These are phyloP conservation scores for Lentinula raphanica DNA, from an alignment of 768 basidiomycete genomes.

Conservation along the genomic window DNA sequence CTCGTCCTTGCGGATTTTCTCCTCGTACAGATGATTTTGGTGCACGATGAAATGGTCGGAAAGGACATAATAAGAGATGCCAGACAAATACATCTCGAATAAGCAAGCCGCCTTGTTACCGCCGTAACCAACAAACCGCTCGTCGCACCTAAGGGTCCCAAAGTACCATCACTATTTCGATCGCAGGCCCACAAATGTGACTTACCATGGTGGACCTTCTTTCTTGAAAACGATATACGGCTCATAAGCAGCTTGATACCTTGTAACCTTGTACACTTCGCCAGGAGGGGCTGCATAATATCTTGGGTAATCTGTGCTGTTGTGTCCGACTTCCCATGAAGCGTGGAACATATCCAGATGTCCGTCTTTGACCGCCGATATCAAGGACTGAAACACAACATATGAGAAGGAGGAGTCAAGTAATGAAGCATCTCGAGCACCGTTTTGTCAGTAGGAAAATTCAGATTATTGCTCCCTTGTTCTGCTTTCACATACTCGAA, in stretches of 20 bases:
- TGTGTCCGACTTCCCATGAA: slow-evolving; percentile 74
- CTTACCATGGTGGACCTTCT: slow-evolving; percentile 67
- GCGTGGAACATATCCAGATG: slow-evolving; percentile 75
- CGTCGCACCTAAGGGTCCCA: slow-evolving; percentile 69
- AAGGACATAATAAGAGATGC: slow-evolving; percentile 78
- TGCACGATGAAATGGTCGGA: slow-evolving; percentile 87
- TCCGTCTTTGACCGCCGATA: slow-evolving; percentile 49
- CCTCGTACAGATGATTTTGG: slow-evolving; percentile 81
- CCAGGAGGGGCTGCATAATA: slow-evolving; percentile 60
- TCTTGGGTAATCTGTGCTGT: slow-evolving; percentile 69
- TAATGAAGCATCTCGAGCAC: slow-evolving; percentile 29
- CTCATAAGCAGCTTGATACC: slow-evolving; percentile 82
- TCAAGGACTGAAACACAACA: slow-evolving; percentile 38
- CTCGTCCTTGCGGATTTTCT: slow-evolving; percentile 65
- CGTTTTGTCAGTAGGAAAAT: slow-evolving; percentile 67
- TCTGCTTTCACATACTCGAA: slow-evolving; percentile 71
- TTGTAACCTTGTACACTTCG: slow-evolving; percentile 67
- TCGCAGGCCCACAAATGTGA: background rate
- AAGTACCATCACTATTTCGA: background rate
- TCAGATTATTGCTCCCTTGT: slow-evolving; percentile 52
- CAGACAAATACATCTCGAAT: slow-evolving; percentile 86
- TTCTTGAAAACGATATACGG: slow-evolving; percentile 84
- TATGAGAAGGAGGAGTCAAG: background rate
- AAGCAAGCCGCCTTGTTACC: slow-evolving; percentile 91
- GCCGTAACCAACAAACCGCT: slow-evolving; percentile 87